phyloP scores from a whole-genome alignment of 106 monocot genomes.

The Apostasia shenzhenica region DNA sequence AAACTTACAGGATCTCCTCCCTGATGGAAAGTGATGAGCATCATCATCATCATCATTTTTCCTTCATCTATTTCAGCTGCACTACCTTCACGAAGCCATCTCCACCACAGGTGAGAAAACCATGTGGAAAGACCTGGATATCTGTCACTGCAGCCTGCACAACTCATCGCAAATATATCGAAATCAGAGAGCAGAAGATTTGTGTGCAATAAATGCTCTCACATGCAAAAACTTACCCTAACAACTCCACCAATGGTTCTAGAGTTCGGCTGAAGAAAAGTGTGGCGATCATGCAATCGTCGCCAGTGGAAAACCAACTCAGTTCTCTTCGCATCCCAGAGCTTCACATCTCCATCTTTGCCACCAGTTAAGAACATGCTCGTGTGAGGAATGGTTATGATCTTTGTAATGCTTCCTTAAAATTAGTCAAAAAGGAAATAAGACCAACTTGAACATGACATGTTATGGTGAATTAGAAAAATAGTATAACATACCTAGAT shows the following conservation, averaged over 20 bases:
- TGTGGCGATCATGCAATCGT: slow-evolving; percentile 86
- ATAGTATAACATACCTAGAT: slow-evolving; percentile 56
- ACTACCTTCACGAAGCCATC: slow-evolving; percentile 89
- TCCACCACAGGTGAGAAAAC: slow-evolving; percentile 92
- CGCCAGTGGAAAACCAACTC: slow-evolving; percentile 75
- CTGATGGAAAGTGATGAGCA: no score
- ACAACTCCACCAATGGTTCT: slow-evolving; percentile 79
- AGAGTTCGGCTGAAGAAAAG: slow-evolving; percentile 87
- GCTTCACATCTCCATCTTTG: slow-evolving; percentile 97
- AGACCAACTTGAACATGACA: neutral
- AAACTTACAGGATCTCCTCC: no score
- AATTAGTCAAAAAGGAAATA: slow-evolving; percentile 6
- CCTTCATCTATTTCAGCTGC: slow-evolving; percentile 25
- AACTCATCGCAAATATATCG: neutral
- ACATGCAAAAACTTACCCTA: slow-evolving; percentile 41
- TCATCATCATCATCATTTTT: no score
- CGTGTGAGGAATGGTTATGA: slow-evolving; percentile 70
- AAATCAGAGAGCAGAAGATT: neutral
- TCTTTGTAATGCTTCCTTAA: slow-evolving; percentile 68
- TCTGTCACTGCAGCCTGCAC: slow-evolving; percentile 92
- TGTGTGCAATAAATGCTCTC: neutral
- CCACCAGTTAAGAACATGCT: slow-evolving; percentile 87
- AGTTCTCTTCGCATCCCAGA: slow-evolving; percentile 93
- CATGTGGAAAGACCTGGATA: slow-evolving; percentile 63
- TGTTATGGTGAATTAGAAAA: slow-evolving; percentile 2